Evolutionary conservation across 805 yeast species (phyloP).

Genomic region (Candida ficus): DNA sequence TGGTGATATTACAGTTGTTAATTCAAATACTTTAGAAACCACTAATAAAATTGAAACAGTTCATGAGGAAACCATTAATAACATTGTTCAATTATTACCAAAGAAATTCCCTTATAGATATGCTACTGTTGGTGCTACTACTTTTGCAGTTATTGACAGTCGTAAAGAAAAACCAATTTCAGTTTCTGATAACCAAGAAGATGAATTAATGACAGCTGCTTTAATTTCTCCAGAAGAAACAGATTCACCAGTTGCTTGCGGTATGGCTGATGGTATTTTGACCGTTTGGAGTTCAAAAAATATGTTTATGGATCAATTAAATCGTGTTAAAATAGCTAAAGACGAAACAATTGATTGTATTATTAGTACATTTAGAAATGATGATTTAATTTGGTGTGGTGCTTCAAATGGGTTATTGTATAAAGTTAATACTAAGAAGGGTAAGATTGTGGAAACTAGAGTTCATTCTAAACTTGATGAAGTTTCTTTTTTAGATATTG

Average conservation of each 20-base stretch:
- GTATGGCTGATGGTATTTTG: slow-evolving; percentile 87
- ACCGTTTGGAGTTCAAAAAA: slow-evolving; percentile 81
- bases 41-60: slow-evolving; percentile 46
- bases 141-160: slow-evolving; percentile 71
- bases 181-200: slow-evolving; percentile 86
- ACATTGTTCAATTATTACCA: slow-evolving; percentile 57
- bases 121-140: slow-evolving; percentile 77
- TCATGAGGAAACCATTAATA: slow-evolving; percentile 77
- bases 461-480: slow-evolving; percentile 70
- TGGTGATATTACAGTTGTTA: slow-evolving; percentile 62
- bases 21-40: slow-evolving; percentile 44
- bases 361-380: slow-evolving; percentile 35
- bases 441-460: slow-evolving; percentile 60
- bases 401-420: slow-evolving; percentile 70
- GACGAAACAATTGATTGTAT: slow-evolving; percentile 73
- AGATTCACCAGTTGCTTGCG: slow-evolving; percentile 57
- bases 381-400: slow-evolving; percentile 68
- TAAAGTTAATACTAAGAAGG: slow-evolving; percentile 58
- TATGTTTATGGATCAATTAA: slow-evolving; percentile 68
- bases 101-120: slow-evolving; percentile 73
- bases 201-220: slow-evolving; percentile 76
- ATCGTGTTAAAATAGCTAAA: slow-evolving; percentile 63
- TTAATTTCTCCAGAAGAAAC: slow-evolving; percentile 61
- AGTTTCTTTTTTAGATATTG: slow-evolving; percentile 71
- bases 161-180: slow-evolving; percentile 47